A percentile compares a stretch with the other conserved stretches of the same genome.
Conservation (phyloP, 108 stramenopile genomes). For the Cylindrotheca fusiformis region DNA sequence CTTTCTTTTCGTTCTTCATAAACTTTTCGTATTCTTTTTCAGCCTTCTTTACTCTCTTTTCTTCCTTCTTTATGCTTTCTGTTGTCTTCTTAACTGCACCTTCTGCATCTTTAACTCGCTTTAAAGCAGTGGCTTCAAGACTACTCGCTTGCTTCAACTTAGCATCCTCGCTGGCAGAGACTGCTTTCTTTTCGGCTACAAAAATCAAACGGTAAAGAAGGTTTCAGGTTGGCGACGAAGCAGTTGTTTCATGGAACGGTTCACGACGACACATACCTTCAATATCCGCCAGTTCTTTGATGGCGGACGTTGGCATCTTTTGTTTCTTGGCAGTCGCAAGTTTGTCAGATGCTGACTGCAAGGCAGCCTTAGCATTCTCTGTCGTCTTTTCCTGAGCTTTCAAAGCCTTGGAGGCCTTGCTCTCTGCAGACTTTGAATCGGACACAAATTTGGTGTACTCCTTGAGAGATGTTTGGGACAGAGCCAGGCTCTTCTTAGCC, state of each 20-base stretch:
- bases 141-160: not conserved
- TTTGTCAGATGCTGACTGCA: constrained; percentile 14
- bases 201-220: constrained; percentile 13
- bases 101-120: constrained; percentile 18
- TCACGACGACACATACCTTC: constrained; percentile 15
- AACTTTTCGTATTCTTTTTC: constrained; percentile 22
- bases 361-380: constrained; percentile 18
- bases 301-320: constrained; percentile 27
- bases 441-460: constrained; percentile 22
- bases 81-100: constrained; percentile 13
- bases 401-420: constrained; percentile 21
- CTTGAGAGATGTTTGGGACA: constrained; percentile 20
- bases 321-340: constrained; percentile 25
- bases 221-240: constrained; percentile 5
- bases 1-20: constrained; percentile 12
- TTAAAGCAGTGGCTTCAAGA: not conserved
- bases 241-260: not conserved
- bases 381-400: constrained; percentile 12
- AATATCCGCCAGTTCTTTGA: constrained; percentile 21
- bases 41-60: constrained; percentile 27
- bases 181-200: constrained; percentile 17
- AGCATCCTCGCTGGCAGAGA: constrained; percentile 14
- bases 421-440: constrained; percentile 18
- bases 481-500: constrained; percentile 14
- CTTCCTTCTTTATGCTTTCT: constrained; percentile 17